Conservation (phyloP, 352 stramenopile species). For the Globisporangium solare region DNA sequence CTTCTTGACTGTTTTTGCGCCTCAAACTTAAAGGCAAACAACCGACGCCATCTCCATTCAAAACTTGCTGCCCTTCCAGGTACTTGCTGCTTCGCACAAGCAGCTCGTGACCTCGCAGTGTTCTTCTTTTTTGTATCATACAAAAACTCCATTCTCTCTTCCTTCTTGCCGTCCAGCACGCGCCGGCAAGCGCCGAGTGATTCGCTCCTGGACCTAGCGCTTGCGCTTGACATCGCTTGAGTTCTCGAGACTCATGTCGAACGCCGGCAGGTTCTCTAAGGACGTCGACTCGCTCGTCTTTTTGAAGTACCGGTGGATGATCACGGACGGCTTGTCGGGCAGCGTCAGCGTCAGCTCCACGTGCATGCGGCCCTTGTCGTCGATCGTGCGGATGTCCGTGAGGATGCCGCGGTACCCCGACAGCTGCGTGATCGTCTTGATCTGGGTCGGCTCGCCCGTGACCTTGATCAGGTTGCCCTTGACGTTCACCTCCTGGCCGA, state of each 20-base stretch:
- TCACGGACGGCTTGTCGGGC: slow-evolving; percentile 64
- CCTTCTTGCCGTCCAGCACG: background rate
- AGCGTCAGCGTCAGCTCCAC: slow-evolving; percentile 76
- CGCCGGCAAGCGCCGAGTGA: background rate
- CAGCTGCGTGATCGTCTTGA: slow-evolving; percentile 80
- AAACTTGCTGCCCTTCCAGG: background rate
- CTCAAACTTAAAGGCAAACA: background rate
- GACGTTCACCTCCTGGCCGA: slow-evolving; percentile 84
- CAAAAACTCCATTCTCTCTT: background rate
- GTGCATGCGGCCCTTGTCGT: slow-evolving; percentile 75
- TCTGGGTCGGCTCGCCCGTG: slow-evolving; percentile 58
- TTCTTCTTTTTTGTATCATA: slow-evolving; percentile 5
- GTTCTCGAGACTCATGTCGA: slow-evolving; percentile 82
- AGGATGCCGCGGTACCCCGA: slow-evolving; percentile 75
- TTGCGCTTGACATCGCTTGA: slow-evolving; percentile 84
- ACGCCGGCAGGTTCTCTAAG: slow-evolving; percentile 82
- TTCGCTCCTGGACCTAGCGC: slow-evolving; percentile 33
- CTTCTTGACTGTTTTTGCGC: too few relatives aligned
- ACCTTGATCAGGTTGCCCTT: slow-evolving; percentile 88
- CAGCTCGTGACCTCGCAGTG: background rate
- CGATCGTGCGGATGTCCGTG: slow-evolving; percentile 66
- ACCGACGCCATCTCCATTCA: background rate
- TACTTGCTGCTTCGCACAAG: background rate
- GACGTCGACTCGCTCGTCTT: slow-evolving; percentile 86
- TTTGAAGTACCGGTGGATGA: slow-evolving; percentile 85